Base-by-base conservation (phyloP, 108 stramenopile genomes). In the Fragilaria crotonensis region DNA sequence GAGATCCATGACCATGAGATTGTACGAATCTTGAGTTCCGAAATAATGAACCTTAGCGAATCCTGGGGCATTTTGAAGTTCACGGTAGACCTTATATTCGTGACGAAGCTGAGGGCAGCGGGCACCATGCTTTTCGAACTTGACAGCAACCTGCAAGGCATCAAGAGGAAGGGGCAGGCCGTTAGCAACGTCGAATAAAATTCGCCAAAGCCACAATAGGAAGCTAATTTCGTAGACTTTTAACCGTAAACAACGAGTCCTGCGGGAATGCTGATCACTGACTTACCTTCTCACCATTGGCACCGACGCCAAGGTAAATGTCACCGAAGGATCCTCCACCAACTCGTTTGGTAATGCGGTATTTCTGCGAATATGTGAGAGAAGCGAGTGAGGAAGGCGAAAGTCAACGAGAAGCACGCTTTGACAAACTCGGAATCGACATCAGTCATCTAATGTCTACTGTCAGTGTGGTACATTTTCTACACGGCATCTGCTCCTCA, bases 321-420 rank as follows among this genome's bases (percentile, higher is more conserved):
- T 98, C 99, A 53, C 99, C 99, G 60, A 99, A 99, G 49, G 99
- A 99, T 23, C 99, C 99, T 60, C 94, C 94, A 32, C 99, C 99
- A 48, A 99, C 97, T 48, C 97, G 89, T 66, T 95, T 89, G 51
- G 96, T 97, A 60, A 99, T 94, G 57, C 97, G 92, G 73, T 96
- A 99, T 83, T 98, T 93, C 74, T 86, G 20, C 9, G 49, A 19
- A 23, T 5, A 50, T 17, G 41, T 11, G 36, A 41, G 36, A 41
- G 36, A 41, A 41, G n/a, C n/a, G n/a, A n/a, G n/a, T n/a, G n/a
- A n/a, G n/a, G n/a, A n/a, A n/a, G n/a, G n/a, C n/a, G n/a, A n/a
- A n/a, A n/a, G n/a, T n/a, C n/a, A n/a, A n/a, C n/a, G n/a, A n/a
- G n/a, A n/a, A n/a, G n/a, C n/a, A n/a, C n/a, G n/a, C n/a, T n/a